These are phyloP conservation scores for Volvariella volvacea DNA, from an alignment of 1,284 basidiomycete species.

Conservation along the genomic window DNA sequence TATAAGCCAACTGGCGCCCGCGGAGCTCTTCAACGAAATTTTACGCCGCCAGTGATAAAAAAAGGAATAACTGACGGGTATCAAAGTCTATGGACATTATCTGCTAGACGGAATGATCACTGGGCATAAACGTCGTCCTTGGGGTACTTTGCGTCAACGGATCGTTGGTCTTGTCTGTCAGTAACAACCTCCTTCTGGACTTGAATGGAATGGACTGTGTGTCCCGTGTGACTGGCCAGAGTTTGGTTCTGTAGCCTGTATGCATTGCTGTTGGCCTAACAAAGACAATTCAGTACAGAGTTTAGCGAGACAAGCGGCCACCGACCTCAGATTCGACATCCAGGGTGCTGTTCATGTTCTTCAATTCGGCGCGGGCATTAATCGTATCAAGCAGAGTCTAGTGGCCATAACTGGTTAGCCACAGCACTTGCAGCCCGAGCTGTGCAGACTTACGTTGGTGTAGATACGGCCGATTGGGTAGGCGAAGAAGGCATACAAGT, in stretches of 20 bases:
- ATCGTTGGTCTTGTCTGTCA: constrained; percentile 16
- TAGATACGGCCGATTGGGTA: constrained; percentile 38
- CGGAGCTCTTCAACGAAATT: too few relatives aligned
- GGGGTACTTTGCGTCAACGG: constrained; percentile 21
- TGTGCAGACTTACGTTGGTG: constrained; percentile 30
- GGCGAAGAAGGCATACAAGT: constrained; percentile 38
- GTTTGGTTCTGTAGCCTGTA: constrained; percentile 27
- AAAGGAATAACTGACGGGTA: too few relatives aligned
- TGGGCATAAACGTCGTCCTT: constrained; percentile 9
- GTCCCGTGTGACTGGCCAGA: constrained; percentile 16
- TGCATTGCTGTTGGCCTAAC: constrained; percentile 13
- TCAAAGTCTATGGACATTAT: too few relatives aligned
- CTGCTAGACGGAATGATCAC: background rate
- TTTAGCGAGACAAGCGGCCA: too few relatives aligned
- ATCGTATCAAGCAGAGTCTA: constrained; percentile 35
- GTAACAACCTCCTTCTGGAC: constrained; percentile 27
- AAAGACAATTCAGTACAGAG: constrained; percentile 1
- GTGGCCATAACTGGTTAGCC: too few relatives aligned
- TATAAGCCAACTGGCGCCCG: too few relatives aligned
- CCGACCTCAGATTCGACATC: constrained; percentile 28
- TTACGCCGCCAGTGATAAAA: too few relatives aligned
- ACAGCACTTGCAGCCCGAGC: too few relatives aligned
- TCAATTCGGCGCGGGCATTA: constrained; percentile 26
- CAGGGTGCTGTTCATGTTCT: constrained; percentile 18
- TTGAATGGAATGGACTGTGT: constrained; percentile 24